Percentiles rank a stretch among this genome's conserved stretches.
Conservation (phyloP, 2,329 filamentous ascomycete species). For the Pyrenophora graminea region DNA sequence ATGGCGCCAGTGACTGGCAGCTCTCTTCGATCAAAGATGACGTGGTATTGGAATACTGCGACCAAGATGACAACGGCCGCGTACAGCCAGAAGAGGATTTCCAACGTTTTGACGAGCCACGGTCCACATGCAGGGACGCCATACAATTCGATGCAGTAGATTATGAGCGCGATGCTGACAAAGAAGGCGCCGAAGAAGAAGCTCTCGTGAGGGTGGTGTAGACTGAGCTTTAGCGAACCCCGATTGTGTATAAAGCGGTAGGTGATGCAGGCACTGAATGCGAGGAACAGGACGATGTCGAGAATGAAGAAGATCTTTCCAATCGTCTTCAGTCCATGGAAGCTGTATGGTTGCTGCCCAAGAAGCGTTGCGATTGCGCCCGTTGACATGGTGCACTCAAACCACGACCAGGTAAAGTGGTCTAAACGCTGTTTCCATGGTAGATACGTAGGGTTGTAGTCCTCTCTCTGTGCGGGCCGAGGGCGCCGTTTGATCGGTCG, state of each 20-base stretch:
- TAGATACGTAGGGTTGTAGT: conserved; percentile 14
- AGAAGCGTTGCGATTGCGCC: conserved; percentile 68
- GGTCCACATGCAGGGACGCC: conserved; percentile 61
- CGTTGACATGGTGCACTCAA: conserved; percentile 74
- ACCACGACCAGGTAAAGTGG: conserved; percentile 62
- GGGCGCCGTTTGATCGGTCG: conserved; percentile 12
- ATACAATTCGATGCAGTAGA: conserved; percentile 58
- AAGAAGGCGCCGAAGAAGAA: conserved; percentile 75
- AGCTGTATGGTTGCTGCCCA: conserved; percentile 62
- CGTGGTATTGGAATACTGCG: conserved; percentile 97
- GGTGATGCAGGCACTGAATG: conserved; percentile 63
- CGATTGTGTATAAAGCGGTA: conserved; percentile 59
- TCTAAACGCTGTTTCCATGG: conserved; percentile 28
- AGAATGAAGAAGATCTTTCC: conserved; percentile 69
- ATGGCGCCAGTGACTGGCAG: conserved; percentile 47
- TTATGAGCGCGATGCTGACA: conserved; percentile 58
- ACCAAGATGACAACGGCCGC: conserved; percentile 49
- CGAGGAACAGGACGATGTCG: conserved; percentile 66
- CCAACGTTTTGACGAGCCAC: conserved; percentile 62
- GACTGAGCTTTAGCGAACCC: conserved; percentile 55
- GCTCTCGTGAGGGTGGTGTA: conserved; percentile 68
- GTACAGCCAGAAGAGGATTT: conserved; percentile 73
- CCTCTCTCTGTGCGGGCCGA: conserved; percentile 3
- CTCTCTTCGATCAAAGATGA: conserved; percentile 85
- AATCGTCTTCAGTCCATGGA: conserved; percentile 65